Base-by-base conservation (phyloP, 2,329 filamentous ascomycete genomes). In the Xylaria sp. region DNA sequence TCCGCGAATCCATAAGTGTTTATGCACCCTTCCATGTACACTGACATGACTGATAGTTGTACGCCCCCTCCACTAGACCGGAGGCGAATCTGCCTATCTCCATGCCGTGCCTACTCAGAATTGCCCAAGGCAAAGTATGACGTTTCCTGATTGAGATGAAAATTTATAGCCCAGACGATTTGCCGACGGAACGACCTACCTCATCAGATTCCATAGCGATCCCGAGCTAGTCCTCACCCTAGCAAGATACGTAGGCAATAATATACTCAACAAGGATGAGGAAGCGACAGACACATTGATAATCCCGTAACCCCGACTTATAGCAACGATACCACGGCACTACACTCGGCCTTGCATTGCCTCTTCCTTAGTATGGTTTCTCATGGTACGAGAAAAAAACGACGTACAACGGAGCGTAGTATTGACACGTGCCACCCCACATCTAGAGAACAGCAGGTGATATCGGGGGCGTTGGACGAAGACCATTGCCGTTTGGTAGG, bases 361-460 rank as follows among this genome's bases (percentile, higher is more conserved):
- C 43, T 59, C 39, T 60, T 28, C 28, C 34, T 34, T 23, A 28
- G 34, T 36, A 34, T 30, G 28, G 34, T 23, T 28, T 18, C 39
- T 53, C 60, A 39, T 58, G 41, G 61, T 13, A 59, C 60, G 52
- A 30, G 58, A 50, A 43, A 18, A 45, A 45, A 20, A 32, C 45
- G 56, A 55, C 46, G 55, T 63, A 64, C 60, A 32, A 48, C 61
- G 32, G 50, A 56, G 43, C 36, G 39, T 60, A 50, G 57, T 62
- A 67, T 67, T 58, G 60, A 61, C 67, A 67, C 64, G 65, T 67
- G 58, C 60, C 57, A 67, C 67, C 64, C 60, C 60, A 65, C 57
- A 59, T 28, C 52, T 32, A 34, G 60, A 62, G 18, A 61, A 43
- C 20, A 57, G 41, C 30, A 64, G 56, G 60, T 57, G 59, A 50